A percentile compares a stretch with the other conserved stretches of the same genome.
phyloP scores from a whole-genome alignment of 2,329 filamentous ascomycete genomes.

The Sporothrix luriei region DNA sequence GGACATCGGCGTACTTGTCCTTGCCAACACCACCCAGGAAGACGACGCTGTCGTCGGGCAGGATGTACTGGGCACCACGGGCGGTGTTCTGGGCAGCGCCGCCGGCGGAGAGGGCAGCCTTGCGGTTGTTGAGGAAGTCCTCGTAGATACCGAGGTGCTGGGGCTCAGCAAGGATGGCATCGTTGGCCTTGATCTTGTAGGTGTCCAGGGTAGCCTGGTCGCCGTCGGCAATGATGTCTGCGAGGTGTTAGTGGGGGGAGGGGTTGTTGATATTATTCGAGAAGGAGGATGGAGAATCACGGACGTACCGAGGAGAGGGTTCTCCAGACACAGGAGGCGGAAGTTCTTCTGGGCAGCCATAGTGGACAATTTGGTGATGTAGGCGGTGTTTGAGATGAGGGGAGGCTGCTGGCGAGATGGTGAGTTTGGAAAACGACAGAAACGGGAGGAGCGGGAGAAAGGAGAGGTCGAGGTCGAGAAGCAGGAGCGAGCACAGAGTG shows the following conservation, averaged over 20 bases:
- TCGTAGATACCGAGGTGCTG: slow-evolving; percentile 90
- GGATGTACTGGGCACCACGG: slow-evolving; percentile 93
- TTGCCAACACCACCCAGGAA: slow-evolving; percentile 93
- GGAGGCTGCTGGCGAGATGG: neutral
- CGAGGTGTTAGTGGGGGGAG: neutral
- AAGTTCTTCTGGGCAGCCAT: slow-evolving; percentile 81
- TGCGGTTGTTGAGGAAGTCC: slow-evolving; percentile 87
- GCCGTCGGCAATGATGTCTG: slow-evolving; percentile 88
- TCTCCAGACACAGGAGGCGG: slow-evolving; percentile 91
- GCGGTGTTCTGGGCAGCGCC: slow-evolving; percentile 98
- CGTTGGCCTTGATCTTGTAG: slow-evolving; percentile 92
- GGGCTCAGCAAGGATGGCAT: slow-evolving; percentile 93
- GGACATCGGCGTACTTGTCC: slow-evolving; percentile 91
- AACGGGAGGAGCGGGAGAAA: neutral
- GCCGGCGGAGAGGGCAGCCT: slow-evolving; percentile 92
- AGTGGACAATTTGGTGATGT: slow-evolving; percentile 38
- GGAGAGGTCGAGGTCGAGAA: neutral
- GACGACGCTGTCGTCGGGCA: slow-evolving; percentile 83
- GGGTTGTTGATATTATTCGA: neutral
- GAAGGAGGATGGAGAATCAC: neutral
- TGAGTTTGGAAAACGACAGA: neutral
- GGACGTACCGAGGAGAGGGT: slow-evolving; percentile 83
- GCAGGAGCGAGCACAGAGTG: slow-evolving; percentile 18
- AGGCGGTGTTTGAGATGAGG: neutral
- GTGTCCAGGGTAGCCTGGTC: slow-evolving; percentile 84